phyloP scores from a whole-genome alignment of 495 filamentous ascomycete genomes.

The Penicillium fimorum region DNA sequence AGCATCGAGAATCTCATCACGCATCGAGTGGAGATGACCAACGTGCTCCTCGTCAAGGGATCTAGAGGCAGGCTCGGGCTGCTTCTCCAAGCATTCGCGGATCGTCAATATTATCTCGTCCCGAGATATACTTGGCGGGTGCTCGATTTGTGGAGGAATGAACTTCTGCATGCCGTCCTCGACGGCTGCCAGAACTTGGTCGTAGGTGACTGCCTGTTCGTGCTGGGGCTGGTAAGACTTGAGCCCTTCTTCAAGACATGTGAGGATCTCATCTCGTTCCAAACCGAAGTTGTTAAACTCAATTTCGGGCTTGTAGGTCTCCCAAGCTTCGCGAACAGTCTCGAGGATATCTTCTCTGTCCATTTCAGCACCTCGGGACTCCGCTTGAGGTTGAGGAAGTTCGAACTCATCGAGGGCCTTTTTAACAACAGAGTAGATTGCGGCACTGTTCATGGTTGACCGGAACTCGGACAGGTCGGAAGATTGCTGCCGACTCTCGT shows the following conservation, averaged over 20 bases:
- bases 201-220: conserved; percentile 59
- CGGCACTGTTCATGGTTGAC: conserved; percentile 63
- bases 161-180: conserved; percentile 78
- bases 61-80: conserved; percentile 15
- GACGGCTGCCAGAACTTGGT: conserved; percentile 81
- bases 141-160: conserved; percentile 64
- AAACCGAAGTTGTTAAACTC: conserved; percentile 85
- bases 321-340: conserved; percentile 83
- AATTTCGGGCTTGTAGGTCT: conserved; percentile 88
- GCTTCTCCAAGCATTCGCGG: conserved; percentile 13
- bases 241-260: conserved; percentile 79
- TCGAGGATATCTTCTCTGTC: conserved; percentile 79
- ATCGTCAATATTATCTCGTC: conserved; percentile 26
- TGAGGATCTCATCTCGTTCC: conserved; percentile 82
- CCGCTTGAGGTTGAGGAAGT: conserved; percentile 36
- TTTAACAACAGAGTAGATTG: conserved; percentile 78
- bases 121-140: conserved; percentile 63
- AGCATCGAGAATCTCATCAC: conserved; percentile 47
- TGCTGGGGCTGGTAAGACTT: conserved; percentile 66
- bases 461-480: conserved; percentile 49
- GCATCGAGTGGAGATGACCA: conserved; percentile 19
- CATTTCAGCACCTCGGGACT: conserved; percentile 42
- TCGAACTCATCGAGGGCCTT: conserved; percentile 69
- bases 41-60: conserved; percentile 20
- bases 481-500: conserved; percentile 71